Conservation (phyloP, 2,329 filamentous ascomycete species). For the Aspergillus flavus region DNA sequence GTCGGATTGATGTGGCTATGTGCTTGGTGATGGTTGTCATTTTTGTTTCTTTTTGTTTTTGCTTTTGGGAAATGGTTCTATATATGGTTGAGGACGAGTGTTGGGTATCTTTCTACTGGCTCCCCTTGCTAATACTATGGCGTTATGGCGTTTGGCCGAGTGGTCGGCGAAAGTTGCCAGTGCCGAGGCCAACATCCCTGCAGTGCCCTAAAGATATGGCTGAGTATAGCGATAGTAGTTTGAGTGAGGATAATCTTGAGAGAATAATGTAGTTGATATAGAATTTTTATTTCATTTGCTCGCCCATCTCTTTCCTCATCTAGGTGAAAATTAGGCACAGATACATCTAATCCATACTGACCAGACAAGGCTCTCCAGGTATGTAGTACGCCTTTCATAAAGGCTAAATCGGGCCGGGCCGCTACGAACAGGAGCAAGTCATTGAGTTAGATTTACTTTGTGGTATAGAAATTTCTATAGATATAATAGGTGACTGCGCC, state of each 20-base stretch:
- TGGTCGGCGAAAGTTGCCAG: background rate
- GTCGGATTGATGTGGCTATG: background rate
- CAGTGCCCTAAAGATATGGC: background rate
- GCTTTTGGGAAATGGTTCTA: background rate
- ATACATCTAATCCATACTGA: background rate
- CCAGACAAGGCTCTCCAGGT: background rate
- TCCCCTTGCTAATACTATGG: background rate
- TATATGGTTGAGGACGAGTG: background rate
- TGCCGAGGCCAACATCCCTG: background rate
- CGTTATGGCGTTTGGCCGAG: background rate
- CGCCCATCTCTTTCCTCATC: no score
- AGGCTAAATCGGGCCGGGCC: background rate
- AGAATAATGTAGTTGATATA: no score
- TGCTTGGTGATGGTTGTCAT: background rate
- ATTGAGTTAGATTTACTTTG: background rate
- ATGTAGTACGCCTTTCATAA: background rate
- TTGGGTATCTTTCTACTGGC: background rate
- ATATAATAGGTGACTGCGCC: background rate
- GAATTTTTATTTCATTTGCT: no score
- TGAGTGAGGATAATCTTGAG: no score
- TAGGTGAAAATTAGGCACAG: no score
- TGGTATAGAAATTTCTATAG: background rate
- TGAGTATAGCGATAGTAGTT: background rate
- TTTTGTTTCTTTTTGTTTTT: background rate
- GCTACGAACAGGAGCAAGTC: background rate